Percentiles rank a stretch among this genome's conserved stretches.
These are phyloP conservation scores for Andrographis paniculata DNA, from an alignment of 305 asterid species.

Conservation along the genomic window DNA sequence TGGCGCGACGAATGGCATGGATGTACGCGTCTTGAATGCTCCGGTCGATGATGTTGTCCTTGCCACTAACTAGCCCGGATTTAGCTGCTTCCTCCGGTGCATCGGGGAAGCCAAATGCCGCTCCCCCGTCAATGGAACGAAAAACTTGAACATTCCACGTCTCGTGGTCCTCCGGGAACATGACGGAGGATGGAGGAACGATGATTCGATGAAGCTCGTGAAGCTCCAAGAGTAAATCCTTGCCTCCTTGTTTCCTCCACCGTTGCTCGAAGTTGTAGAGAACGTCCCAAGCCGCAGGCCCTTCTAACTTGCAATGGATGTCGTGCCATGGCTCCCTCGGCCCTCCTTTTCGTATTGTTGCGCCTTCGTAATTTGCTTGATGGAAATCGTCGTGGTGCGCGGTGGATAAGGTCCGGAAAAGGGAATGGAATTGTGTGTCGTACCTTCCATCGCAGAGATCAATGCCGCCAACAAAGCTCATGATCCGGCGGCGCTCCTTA, in stretches of 20 bases:
- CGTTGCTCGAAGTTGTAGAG: conserved; percentile 56
- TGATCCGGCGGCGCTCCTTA: conserved; percentile 24
- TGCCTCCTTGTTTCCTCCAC: conserved; percentile 44
- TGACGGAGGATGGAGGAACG: conserved; percentile 31
- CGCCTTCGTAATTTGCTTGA: conserved; percentile 36
- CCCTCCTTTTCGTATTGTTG: conserved; percentile 37
- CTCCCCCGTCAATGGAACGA: conserved; percentile 52
- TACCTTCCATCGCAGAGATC: conserved; percentile 55
- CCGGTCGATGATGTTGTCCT: conserved; percentile 42
- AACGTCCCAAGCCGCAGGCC: conserved; percentile 51
- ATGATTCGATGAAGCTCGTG: conserved; percentile 27
- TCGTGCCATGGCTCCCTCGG: conserved; percentile 69
- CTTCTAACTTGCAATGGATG: conserved; percentile 42
- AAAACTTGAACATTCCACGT: conserved; percentile 46
- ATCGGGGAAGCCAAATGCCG: conserved; percentile 42
- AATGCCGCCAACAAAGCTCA: conserved; percentile 45
- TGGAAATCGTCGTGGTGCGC: conserved; percentile 47
- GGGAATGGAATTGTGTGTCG: conserved; percentile 43
- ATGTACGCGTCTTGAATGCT: conserved; percentile 53
- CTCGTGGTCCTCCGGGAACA: conserved; percentile 32
- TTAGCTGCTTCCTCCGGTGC: conserved; percentile 40
- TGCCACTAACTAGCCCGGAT: conserved; percentile 39
- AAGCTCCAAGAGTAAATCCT: conserved; percentile 26
- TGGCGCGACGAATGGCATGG: conserved; percentile 45
- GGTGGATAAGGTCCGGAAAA: conserved; percentile 35